Evolutionary conservation across 768 basidiomycete species (phyloP).

Genomic region (Postia placenta): DNA sequence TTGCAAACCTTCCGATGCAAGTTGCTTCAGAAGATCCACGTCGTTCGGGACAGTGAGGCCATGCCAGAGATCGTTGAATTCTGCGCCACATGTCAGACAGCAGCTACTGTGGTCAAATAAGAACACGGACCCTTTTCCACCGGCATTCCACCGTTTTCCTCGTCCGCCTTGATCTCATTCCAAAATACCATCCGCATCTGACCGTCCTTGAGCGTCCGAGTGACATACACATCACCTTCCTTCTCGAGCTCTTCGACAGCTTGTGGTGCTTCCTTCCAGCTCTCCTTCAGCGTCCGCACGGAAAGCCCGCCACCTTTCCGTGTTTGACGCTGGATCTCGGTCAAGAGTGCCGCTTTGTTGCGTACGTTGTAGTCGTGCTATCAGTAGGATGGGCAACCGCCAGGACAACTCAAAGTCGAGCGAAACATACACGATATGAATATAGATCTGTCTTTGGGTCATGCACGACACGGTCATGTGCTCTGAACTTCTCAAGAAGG

Average conservation of each 20-base stretch:
- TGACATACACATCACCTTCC: constrained; percentile 85
- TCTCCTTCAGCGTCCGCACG: constrained; percentile 80
- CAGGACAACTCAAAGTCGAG: background rate
- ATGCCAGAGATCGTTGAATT: constrained; percentile 88
- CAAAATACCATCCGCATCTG: constrained; percentile 83
- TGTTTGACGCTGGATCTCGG: constrained; percentile 81
- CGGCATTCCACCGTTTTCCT: constrained; percentile 61
- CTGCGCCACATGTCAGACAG: constrained; percentile 32
- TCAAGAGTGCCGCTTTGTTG: constrained; percentile 76
- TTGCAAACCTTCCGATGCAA: constrained; percentile 79
- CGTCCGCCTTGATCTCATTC: constrained; percentile 80
- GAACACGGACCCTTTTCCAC: constrained; percentile 69
- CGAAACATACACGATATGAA: constrained; percentile 65
- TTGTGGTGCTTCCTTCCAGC: constrained; percentile 81
- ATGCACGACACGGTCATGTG: constrained; percentile 73
- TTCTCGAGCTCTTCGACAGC: constrained; percentile 88
- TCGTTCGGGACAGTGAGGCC: constrained; percentile 79
- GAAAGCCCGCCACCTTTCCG: constrained; percentile 81
- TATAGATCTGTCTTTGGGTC: constrained; percentile 84
- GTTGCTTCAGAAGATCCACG: constrained; percentile 71
- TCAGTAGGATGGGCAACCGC: background rate
- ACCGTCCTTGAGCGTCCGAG: constrained; percentile 76
- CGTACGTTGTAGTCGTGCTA: constrained; percentile 86
- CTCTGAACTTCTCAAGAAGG: constrained; percentile 74
- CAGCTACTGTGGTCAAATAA: background rate